Percentiles rank a stretch among this genome's conserved stretches.
phyloP scores from a whole-genome alignment of 2,329 filamentous ascomycete species.

The Pseudogymnoascus sp. region DNA sequence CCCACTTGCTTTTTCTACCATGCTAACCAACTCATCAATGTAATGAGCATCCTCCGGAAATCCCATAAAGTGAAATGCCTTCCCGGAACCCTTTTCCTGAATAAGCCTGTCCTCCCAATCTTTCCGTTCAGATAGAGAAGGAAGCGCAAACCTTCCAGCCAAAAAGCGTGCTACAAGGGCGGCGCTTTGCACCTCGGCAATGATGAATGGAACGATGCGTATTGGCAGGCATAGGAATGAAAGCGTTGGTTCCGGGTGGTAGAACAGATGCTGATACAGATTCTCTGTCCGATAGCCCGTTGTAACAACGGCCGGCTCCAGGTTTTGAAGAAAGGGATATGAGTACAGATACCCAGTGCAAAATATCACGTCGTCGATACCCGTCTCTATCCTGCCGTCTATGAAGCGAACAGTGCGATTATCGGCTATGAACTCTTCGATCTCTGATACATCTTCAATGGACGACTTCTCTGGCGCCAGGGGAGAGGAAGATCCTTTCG shows the following conservation, averaged over 20 bases:
- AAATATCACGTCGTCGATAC: conserved; percentile 71
- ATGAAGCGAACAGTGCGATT: conserved; percentile 56
- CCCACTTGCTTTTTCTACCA: neutral
- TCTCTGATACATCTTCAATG: conserved; percentile 31
- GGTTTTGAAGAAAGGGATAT: conserved; percentile 57
- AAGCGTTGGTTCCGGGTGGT: conserved; percentile 65
- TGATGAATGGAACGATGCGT: conserved; percentile 78
- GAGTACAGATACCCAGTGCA: conserved; percentile 86
- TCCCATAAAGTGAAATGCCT: conserved; percentile 41
- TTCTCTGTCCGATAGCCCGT: conserved; percentile 62
- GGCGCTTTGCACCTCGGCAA: conserved; percentile 71
- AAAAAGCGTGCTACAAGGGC: conserved; percentile 70
- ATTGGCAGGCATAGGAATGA: conserved; percentile 68
- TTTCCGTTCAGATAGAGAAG: conserved; percentile 54
- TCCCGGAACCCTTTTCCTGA: conserved; percentile 35
- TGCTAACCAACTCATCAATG: conserved; percentile 50
- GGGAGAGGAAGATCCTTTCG: conserved; percentile 30
- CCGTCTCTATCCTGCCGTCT: conserved; percentile 53
- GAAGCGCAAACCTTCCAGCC: conserved; percentile 60
- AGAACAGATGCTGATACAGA: conserved; percentile 73
- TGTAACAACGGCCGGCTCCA: conserved; percentile 49
- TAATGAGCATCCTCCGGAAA: conserved; percentile 56
- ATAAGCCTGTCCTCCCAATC: conserved; percentile 50
- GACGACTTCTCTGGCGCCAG: conserved; percentile 20
- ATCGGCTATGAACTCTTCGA: conserved; percentile 46